Evolutionary conservation across 306 rosid species (phyloP).

Genomic region (Medicago lupulina): DNA sequence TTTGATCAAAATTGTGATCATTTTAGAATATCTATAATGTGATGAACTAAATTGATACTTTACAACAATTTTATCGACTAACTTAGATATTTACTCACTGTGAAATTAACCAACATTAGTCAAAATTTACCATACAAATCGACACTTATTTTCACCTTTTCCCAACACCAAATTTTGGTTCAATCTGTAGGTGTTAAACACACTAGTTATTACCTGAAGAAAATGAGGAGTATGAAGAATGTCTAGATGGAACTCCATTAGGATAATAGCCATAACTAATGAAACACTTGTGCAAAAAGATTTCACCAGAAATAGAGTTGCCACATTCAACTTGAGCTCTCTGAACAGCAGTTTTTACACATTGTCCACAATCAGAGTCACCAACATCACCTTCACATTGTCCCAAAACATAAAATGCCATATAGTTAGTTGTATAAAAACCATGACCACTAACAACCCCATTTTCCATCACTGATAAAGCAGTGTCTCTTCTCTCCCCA

Average conservation of each 20-base stretch:
- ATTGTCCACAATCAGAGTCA: constrained; percentile 84
- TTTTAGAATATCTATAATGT: too few relatives aligned
- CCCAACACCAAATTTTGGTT: not conserved
- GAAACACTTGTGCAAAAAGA: constrained; percentile 86
- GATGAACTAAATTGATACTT: not conserved
- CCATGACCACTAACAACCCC: constrained; percentile 88
- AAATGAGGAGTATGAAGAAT: constrained; percentile 47
- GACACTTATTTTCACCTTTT: not conserved
- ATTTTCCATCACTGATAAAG: constrained; percentile 71
- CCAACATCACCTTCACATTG: constrained; percentile 96
- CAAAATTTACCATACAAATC: constrained; percentile 5
- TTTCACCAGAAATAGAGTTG: constrained; percentile 78
- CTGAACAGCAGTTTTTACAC: constrained; percentile 79
- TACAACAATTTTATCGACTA: not conserved
- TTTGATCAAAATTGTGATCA: not conserved
- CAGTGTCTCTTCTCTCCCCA: constrained; percentile 81
- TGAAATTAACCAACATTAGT: not conserved
- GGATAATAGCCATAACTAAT: constrained; percentile 83
- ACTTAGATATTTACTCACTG: not conserved
- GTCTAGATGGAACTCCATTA: constrained; percentile 76
- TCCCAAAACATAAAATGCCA: constrained; percentile 73
- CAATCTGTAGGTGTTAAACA: not conserved
- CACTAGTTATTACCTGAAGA: constrained; percentile 50
- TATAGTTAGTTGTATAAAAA: constrained; percentile 76
- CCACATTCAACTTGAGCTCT: constrained; percentile 93